Evolutionary conservation across 768 basidiomycete genomes (phyloP).

Genomic region (Clavulina sp.): DNA sequence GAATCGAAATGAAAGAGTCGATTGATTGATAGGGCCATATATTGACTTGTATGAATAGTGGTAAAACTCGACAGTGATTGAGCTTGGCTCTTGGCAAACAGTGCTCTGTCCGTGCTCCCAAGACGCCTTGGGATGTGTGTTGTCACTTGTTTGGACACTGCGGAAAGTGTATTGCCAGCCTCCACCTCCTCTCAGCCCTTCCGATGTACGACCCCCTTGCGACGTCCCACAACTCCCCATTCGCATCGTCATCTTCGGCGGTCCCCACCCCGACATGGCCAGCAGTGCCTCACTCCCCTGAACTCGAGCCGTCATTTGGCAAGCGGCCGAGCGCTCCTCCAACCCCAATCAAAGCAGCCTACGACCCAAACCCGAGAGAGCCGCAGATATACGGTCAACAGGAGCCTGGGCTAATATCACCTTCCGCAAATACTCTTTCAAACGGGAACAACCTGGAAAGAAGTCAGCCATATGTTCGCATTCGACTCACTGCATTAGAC

Average conservation of each 20-base stretch:
- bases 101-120: no score
- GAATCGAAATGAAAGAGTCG: no score
- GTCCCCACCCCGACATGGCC: constrained; percentile 47
- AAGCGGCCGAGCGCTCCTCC: constrained; percentile 40
- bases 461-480: constrained; percentile 68
- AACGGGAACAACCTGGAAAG: constrained; percentile 62
- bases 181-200: constrained; percentile 2
- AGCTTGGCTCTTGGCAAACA: no score
- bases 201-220: constrained; percentile 58
- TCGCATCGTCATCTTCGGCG: constrained; percentile 27
- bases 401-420: constrained; percentile 67
- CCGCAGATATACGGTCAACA: constrained; percentile 81
- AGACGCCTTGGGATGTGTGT: no score
- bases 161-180: neutral
- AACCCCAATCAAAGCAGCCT: constrained; percentile 27
- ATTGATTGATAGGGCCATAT: no score
- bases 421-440: constrained; percentile 39
- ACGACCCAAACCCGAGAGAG: constrained; percentile 55
- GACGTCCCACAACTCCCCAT: constrained; percentile 32
- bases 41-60: no score
- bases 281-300: constrained; percentile 56
- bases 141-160: no score
- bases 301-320: constrained; percentile 54
- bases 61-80: no score
- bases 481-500: constrained; percentile 80